phyloP scores from a whole-genome alignment of 2,329 filamentous ascomycete genomes.

The Alternaria sp. region DNA sequence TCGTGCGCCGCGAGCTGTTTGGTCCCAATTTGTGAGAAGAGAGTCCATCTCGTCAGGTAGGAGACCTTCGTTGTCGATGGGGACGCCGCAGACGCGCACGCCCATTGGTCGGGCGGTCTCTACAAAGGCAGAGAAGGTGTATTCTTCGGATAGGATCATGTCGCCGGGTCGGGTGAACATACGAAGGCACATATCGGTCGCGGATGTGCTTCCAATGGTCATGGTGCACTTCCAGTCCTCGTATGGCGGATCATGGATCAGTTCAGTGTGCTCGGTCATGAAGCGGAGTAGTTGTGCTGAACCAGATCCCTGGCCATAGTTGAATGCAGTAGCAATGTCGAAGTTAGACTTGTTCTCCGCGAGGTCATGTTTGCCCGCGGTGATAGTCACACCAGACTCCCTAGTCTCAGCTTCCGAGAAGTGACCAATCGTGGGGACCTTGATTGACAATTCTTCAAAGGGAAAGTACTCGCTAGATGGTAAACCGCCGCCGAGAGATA shows the following conservation, averaged over 20 bases:
- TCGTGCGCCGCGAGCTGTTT: constrained; percentile 56
- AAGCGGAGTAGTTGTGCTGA: constrained; percentile 87
- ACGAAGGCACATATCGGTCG: constrained; percentile 81
- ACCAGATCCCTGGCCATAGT: constrained; percentile 89
- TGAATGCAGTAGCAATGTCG: constrained; percentile 88
- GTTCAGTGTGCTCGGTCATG: constrained; percentile 93
- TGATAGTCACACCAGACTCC: constrained; percentile 65
- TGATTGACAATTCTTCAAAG: constrained; percentile 78
- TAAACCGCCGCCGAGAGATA: constrained; percentile 90
- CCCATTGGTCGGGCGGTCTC: constrained; percentile 70
- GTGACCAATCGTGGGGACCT: constrained; percentile 70
- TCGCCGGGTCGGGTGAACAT: constrained; percentile 82
- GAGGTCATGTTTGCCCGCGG: constrained; percentile 84
- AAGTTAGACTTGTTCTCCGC: constrained; percentile 65
- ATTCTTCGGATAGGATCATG: constrained; percentile 84
- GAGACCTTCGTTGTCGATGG: constrained; percentile 71
- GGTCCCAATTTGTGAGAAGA: constrained; percentile 70
- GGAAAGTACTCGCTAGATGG: constrained; percentile 92
- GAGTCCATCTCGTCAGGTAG: constrained; percentile 67
- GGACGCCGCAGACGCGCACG: constrained; percentile 64
- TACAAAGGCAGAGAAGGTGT: constrained; percentile 81
- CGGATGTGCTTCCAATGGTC: constrained; percentile 84
- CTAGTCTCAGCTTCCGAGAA: constrained; percentile 74
- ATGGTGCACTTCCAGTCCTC: constrained; percentile 87
- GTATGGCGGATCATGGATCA: constrained; percentile 86